Evolutionary conservation across 371 early-diverging fungal species (phyloP).

Genomic region (Mortierella polycephala): DNA sequence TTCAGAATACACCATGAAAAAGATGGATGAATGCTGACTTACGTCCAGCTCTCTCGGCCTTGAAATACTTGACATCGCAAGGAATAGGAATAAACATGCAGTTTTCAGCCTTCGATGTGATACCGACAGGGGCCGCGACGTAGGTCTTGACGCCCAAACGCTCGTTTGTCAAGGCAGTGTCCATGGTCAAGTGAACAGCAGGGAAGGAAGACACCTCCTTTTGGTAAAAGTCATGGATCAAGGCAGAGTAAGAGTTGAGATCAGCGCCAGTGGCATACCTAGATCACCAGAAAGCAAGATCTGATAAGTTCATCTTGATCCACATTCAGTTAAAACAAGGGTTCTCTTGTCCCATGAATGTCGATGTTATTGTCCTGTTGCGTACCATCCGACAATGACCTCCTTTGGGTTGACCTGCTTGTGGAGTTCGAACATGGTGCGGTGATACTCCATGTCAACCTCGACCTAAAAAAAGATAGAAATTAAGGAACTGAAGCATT

Average conservation of each 20-base stretch:
- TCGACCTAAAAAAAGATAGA: conserved; percentile 61
- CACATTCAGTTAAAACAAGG: not conserved
- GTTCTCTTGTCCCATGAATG: too few species aligned
- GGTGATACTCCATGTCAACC: conserved; percentile 92
- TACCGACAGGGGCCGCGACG: conserved; percentile 77
- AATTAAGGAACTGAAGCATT: not conserved
- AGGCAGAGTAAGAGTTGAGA: conserved; percentile 81
- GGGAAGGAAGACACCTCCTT: conserved; percentile 83
- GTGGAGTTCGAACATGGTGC: conserved; percentile 86
- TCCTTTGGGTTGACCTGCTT: conserved; percentile 91
- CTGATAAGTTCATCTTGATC: not conserved
- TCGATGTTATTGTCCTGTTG: not conserved
- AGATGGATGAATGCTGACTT: conserved; percentile 50
- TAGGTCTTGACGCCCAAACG: conserved; percentile 83
- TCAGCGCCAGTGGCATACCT: conserved; percentile 79
- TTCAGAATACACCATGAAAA: not conserved
- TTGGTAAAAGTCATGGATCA: conserved; percentile 89
- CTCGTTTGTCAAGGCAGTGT: conserved; percentile 79
- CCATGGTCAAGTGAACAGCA: conserved; percentile 90
- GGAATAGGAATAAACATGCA: conserved; percentile 89
- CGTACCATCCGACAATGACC: conserved; percentile 90
- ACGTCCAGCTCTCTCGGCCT: conserved; percentile 90
- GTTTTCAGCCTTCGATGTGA: conserved; percentile 73
- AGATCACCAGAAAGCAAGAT: not conserved
- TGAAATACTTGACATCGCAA: conserved; percentile 88